These are phyloP conservation scores for Vigna reflexopilosa DNA, from an alignment of 306 rosid species.

Conservation along the genomic window DNA sequence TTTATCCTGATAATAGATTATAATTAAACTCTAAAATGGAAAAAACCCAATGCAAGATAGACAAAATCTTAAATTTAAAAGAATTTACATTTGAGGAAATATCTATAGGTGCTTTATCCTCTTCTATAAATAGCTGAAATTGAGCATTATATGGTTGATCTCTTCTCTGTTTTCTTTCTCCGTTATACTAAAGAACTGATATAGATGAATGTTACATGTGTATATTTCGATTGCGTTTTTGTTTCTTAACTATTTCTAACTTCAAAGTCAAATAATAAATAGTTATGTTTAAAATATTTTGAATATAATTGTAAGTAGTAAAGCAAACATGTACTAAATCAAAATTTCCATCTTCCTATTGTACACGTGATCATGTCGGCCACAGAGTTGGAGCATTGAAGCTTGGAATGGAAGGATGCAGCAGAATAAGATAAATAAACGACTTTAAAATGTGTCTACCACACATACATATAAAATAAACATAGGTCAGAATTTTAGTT, in stretches of 20 bases:
- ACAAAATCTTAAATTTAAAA: too few relatives aligned
- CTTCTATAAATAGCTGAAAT: neutral
- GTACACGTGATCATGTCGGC: neutral
- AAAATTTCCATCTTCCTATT: neutral
- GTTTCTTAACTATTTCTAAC: too few relatives aligned
- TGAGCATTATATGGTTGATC: neutral
- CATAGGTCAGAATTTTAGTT: neutral
- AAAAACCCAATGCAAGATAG: neutral
- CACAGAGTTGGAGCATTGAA: neutral
- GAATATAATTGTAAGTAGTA: too few relatives aligned
- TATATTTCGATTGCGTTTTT: too few relatives aligned
- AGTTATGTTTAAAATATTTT: too few relatives aligned
- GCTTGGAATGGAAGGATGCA: neutral
- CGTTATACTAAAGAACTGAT: neutral
- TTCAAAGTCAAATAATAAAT: too few relatives aligned
- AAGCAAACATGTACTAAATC: neutral
- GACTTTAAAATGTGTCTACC: neutral
- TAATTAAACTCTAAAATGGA: too few relatives aligned
- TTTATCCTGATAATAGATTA: too few relatives aligned
- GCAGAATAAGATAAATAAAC: constrained; percentile 16
- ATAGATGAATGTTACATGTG: neutral
- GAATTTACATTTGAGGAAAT: too few relatives aligned
- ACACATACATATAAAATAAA: too few relatives aligned
- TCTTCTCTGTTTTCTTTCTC: neutral
- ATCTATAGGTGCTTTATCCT: neutral